Evolutionary conservation across 441 rosid species (phyloP), one percentile per base, ranked within the genome.

Genomic region (Rhodomyrtus psidioides): DNA sequence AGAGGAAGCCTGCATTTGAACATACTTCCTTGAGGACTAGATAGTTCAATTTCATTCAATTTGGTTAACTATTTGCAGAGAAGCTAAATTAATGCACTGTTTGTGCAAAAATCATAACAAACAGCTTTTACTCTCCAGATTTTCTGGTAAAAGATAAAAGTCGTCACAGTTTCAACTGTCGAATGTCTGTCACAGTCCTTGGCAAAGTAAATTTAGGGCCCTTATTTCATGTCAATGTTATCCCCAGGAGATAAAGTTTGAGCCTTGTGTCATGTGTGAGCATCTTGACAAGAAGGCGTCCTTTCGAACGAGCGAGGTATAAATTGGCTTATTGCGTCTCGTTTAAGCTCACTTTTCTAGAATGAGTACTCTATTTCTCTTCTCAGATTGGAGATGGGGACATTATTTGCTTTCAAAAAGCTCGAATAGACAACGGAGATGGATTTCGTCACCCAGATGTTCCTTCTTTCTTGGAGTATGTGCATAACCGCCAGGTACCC

Each of bases 381-480:
- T 42, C 58, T 53, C 92, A 97, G 99, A 90, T 97, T 88, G 97
- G 92, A 93, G 98, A 97, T 92, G 99, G 99, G 83, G 99, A 97
- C 86, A 94, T 97, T 86, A 95, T 96, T 86, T 96, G 99, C 92
- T 97, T 92, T 91, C 99, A 97, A 91, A 96, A 94, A 91, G 85
- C 91, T 89, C 88, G 92, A 87, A 55, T 81, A 70, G 92, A 90
- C 89, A 87, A 87, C 87, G 95, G 91, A 87, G 93, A 84, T 87
- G 93, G 93, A 85, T 91, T 88, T 84, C 92, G 88, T 56, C 94
- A 95, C 87, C 97, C 97, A 26, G 94, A 94, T 79, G 95, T 97
- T 84, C 96, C 99, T 84, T 94, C 99, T 27, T 97, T 90, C 93
- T 90, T 97, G 92, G 99, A 94, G 89, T 97, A 93, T 88, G 94